A percentile compares a stretch with the other conserved stretches of the same genome.
Evolutionary conservation across 164 flowering plant genomes (phyloP).

Genomic region (Vitis cinerea): DNA sequence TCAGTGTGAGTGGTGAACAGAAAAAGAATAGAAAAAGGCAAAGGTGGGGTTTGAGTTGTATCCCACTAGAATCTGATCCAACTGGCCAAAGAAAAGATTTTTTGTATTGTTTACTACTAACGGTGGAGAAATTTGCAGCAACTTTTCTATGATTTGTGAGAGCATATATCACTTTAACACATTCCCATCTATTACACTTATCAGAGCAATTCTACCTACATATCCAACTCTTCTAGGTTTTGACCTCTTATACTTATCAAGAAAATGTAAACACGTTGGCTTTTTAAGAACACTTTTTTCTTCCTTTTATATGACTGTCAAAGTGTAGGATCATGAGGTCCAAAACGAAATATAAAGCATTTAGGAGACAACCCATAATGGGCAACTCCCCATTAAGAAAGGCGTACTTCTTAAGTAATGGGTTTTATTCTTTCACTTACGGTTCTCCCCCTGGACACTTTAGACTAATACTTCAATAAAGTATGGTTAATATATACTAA

Average conservation of each 20-base stretch:
- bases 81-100: neutral
- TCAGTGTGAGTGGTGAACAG: constrained; percentile 1
- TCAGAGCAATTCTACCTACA: constrained; percentile 2
- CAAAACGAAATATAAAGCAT: too few species aligned
- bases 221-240: constrained; percentile 10
- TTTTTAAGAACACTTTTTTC: too few species aligned
- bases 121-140: constrained; percentile 1
- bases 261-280: too few species aligned
- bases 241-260: constrained; percentile 1
- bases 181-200: constrained; percentile 2
- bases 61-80: constrained; percentile 7
- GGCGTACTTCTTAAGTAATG: too few species aligned
- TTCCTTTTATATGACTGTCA: too few species aligned
- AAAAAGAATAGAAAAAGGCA: neutral
- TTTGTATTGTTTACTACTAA: neutral
- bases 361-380: too few species aligned
- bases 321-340: too few species aligned
- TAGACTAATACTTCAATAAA: too few species aligned
- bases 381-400: too few species aligned
- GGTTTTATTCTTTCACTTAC: too few species aligned
- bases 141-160: constrained; percentile 8
- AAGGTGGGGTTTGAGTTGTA: constrained; percentile 19
- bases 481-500: too few species aligned
- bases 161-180: constrained; percentile 11
- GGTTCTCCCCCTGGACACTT: too few species aligned